Evolutionary conservation across 306 rosid species (phyloP).

Genomic region (Cotoneaster glaucophyllus): DNA sequence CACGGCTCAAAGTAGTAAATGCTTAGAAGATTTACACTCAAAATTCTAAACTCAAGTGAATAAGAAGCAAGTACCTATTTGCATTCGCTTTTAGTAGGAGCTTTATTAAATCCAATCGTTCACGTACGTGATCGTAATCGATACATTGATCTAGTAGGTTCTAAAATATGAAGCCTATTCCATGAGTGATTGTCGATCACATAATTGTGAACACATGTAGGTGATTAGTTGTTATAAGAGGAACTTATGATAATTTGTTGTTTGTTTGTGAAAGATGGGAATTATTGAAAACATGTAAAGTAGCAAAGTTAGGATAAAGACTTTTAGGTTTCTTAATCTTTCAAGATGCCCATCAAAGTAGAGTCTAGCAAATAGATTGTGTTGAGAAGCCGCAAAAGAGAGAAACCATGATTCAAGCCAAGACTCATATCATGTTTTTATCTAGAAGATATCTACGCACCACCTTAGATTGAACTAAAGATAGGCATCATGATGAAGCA

Average conservation of each 20-base stretch:
- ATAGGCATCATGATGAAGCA: neutral
- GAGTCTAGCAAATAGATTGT: neutral
- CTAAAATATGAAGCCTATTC: too few relatives aligned
- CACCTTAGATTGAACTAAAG: slow-evolving; percentile 1
- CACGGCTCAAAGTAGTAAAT: too few relatives aligned
- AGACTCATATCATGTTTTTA: neutral
- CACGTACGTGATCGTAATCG: neutral
- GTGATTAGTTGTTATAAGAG: neutral
- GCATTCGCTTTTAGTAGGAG: too few relatives aligned
- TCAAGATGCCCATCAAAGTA: neutral
- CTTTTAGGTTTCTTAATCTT: neutral
- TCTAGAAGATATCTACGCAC: slow-evolving; percentile 17
- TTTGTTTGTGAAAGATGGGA: neutral
- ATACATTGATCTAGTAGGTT: neutral
- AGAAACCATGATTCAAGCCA: neutral
- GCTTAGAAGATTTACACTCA: neutral
- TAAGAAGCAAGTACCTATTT: too few relatives aligned
- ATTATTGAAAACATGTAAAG: neutral
- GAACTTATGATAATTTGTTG: too few relatives aligned
- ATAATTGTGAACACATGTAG: too few relatives aligned
- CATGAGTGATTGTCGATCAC: too few relatives aligned
- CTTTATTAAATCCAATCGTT: too few relatives aligned
- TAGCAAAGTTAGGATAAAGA: neutral
- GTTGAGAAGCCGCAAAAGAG: slow-evolving; percentile 2
- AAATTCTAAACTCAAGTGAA: neutral